Evolutionary conservation across 1,284 basidiomycete genomes (phyloP), one percentile per base, ranked within the genome.

Genomic region (Irpex rosettiformis): DNA sequence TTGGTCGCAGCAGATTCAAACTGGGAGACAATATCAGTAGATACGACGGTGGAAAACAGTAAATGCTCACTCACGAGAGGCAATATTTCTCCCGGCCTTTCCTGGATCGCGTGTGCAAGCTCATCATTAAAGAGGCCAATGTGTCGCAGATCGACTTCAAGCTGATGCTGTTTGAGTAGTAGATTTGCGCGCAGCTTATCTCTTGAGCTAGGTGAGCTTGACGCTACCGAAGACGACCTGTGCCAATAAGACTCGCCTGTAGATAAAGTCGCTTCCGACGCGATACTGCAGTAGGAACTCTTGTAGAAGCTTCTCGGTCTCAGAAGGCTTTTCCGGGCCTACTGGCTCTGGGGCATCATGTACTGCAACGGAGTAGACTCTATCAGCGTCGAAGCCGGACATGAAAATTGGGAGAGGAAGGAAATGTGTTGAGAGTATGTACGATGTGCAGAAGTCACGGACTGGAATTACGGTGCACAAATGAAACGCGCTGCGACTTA

Each of bases 101-200:
- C 92, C 68, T 97, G 92, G 57, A 98, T 87, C 25, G 86, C 85
- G 71, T 96, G 93, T 0, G 94, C 94, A 18, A 99, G 80, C 69
- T 96, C 93, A 66, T 97, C 94, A 69, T 96, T 95, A 80, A 90
- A 99, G 22, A 96, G 80, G 63, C 89, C 86, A 49, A 99, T 75
- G 75, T 99, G 94, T 52, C 89, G 85, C 64, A 99, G 82, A 72
- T 97, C 93, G 21, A 99, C 89, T 69, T 99, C 96, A 22, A 99
- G 83, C 18, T 94, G 84, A 68, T 96, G 88, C 65, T 96, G 93
- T 72, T 95, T 96, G 60, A 97, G 76, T 13, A 99, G 81, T 40
- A 98, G 75, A 68, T 96, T 97, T 51, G 88, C 92, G 21, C 96
- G 85, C 47, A 99, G 79, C 62, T 92, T 91, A 70, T 99, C 96